Evolutionary conservation across 371 early-diverging fungal genomes (phyloP), one percentile per base, ranked within the genome.

Genomic region (Amoeboaphelidium protococcarum): DNA sequence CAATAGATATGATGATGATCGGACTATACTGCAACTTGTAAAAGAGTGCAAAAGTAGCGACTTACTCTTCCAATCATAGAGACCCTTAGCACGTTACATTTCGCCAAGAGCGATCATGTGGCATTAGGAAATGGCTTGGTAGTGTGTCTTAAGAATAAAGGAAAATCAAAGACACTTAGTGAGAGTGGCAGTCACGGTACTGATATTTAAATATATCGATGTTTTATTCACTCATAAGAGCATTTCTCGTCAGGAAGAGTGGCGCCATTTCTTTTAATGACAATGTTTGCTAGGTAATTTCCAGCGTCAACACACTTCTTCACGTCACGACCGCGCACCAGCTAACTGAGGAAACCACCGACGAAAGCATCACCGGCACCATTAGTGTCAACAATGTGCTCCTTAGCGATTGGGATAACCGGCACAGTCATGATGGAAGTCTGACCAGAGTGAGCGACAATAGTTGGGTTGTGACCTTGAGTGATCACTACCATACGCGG

Each of bases 371-470:
- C 94, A 47, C 51, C 51, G 22, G 49, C 43, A 56, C 90, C 94
- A 64, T 92, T 92, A 58, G 87, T 82, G 61, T 94, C 94, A 44
- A 82, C 82, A 50, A 94, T 84, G 51, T 84, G 72, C 42, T 61
- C 54, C 25, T 50, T 20, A 16, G 62, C 62, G 42, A 83, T 74
- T 54, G 68, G 63, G 53, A 69, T 65, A 50, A 87, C 75, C 26
- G 82, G 76, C 69, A 66, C 82, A 45, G 61, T 62, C 26, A 66
- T 56, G 37, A 53, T 58, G 41, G 50, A 49, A 41, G 63, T 61
- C 42, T 59, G 58, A 48, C 74, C 73, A 54, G 67, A 67, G 41
- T 60, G 45, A 51, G 73, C 83, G 48, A 80, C 74, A 47, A 84
- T 63, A 53, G 82, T 81, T 48, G 72, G 63, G 23, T 80, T 63